These are phyloP conservation scores for Aspergillus sp. DNA, from an alignment of 2,329 filamentous ascomycete species.

Conservation along the genomic window DNA sequence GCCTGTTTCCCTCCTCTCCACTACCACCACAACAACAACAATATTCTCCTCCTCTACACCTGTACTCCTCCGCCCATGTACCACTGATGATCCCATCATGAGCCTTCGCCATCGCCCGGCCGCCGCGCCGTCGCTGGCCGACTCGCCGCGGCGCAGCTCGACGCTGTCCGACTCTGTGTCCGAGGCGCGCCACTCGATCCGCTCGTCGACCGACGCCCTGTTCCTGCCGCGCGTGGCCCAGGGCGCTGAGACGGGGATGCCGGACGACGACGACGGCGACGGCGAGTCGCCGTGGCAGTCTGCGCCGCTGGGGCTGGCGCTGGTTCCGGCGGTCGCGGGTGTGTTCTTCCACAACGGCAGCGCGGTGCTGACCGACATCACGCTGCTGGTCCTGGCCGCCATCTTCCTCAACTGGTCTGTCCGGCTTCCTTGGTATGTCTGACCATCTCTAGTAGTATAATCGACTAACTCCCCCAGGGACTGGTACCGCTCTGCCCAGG, in stretches of 20 bases:
- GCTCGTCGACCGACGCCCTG: constrained; percentile 61
- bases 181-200: constrained; percentile 55
- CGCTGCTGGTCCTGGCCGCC: constrained; percentile 67
- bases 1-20: too few species aligned
- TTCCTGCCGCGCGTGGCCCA: constrained; percentile 47
- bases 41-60: too few species aligned
- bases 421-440: constrained; percentile 69
- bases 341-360: constrained; percentile 77
- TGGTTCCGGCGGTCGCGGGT: constrained; percentile 78
- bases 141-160: constrained; percentile 58
- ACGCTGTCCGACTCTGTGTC: constrained; percentile 66
- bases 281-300: constrained; percentile 66
- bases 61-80: too few species aligned
- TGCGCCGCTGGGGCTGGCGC: constrained; percentile 70
- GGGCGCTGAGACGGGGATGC: constrained; percentile 17
- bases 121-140: constrained; percentile 28
- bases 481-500: constrained; percentile 66
- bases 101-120: constrained; percentile 29
- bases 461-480: constrained; percentile 38
- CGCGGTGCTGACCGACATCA: constrained; percentile 72
- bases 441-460: constrained; percentile 4
- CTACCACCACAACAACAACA: too few species aligned
- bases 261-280: constrained; percentile 30
- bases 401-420: constrained; percentile 91
- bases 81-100: too few species aligned